These are phyloP conservation scores for Penicillium herquei DNA, from an alignment of 495 filamentous ascomycete genomes.

Conservation along the genomic window DNA sequence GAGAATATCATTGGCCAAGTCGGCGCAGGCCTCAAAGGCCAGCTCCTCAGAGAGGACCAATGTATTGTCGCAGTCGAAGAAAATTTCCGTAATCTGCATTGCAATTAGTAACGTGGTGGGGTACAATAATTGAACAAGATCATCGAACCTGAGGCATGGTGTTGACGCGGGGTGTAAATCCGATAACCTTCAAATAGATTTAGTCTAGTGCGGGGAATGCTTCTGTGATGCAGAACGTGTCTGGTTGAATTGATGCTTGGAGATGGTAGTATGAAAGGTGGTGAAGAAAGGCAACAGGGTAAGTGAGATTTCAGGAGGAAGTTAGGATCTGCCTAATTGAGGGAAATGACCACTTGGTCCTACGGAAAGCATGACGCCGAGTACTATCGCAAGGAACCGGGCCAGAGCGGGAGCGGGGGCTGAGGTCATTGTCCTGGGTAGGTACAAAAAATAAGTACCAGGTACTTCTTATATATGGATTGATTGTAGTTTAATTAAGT, in stretches of 20 bases:
- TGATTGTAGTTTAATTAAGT: neutral
- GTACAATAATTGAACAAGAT: slow-evolving; percentile 2
- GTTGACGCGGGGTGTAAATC: slow-evolving; percentile 1
- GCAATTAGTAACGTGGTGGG: slow-evolving; percentile 19
- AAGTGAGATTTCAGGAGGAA: neutral
- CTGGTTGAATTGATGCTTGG: neutral
- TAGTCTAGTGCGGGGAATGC: neutral
- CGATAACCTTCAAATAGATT: slow-evolving; percentile 6
- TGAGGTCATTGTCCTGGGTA: slow-evolving; percentile 11
- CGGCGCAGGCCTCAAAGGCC: slow-evolving; percentile 92
- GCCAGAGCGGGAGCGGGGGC: slow-evolving; percentile 18
- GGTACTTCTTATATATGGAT: neutral
- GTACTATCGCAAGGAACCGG: slow-evolving; percentile 6
- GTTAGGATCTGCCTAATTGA: slow-evolving; percentile 3
- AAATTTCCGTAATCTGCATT: slow-evolving; percentile 70
- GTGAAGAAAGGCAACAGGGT: slow-evolving; percentile 2
- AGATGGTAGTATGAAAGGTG: neutral
- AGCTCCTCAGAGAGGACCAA: slow-evolving; percentile 89
- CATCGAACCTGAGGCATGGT: slow-evolving; percentile 48
- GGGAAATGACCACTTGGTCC: slow-evolving; percentile 7
- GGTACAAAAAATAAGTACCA: neutral
- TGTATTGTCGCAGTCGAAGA: slow-evolving; percentile 98
- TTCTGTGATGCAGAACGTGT: neutral
- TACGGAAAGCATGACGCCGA: slow-evolving; percentile 20
- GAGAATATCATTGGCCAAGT: slow-evolving; percentile 89